Evolutionary conservation across 306 rosid species (phyloP).

Genomic region (Quercus aquifolioides): DNA sequence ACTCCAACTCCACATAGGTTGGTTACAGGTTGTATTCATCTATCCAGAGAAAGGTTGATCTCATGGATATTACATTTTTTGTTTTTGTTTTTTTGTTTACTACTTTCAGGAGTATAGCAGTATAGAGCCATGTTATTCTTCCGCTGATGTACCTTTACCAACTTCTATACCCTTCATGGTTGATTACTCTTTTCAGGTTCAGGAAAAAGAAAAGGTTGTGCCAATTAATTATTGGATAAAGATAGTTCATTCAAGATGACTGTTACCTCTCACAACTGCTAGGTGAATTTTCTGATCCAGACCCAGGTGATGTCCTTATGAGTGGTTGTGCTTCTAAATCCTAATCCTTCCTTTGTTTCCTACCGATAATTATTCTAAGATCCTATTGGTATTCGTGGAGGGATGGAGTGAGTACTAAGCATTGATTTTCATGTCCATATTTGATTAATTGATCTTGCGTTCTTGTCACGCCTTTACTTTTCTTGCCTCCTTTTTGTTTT

Average conservation of each 20-base stretch:
- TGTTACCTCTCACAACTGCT: constrained; percentile 34
- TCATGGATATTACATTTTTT: not conserved
- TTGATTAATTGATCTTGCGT: constrained; percentile 4
- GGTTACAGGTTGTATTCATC: not conserved
- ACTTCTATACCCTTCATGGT: constrained; percentile 22
- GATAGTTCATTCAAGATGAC: constrained; percentile 32
- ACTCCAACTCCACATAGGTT: not conserved
- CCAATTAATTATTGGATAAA: constrained; percentile 25
- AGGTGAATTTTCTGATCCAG: constrained; percentile 22
- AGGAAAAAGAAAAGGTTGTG: constrained; percentile 24
- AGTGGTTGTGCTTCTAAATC: constrained; percentile 32
- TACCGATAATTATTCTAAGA: constrained; percentile 21
- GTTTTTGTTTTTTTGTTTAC: constrained; percentile 8
- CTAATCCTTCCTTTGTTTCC: constrained; percentile 30
- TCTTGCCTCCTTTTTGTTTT: constrained; percentile 33
- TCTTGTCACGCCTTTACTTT: constrained; percentile 30
- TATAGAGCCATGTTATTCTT: constrained; percentile 14
- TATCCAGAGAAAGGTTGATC: not conserved
- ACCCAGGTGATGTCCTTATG: constrained; percentile 47
- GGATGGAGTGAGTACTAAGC: constrained; percentile 30
- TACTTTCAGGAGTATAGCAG: constrained; percentile 26
- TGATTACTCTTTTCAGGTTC: constrained; percentile 38
- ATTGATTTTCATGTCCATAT: constrained; percentile 24
- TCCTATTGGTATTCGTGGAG: constrained; percentile 18
- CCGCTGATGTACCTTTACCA: constrained; percentile 11